A percentile compares a stretch with the other conserved stretches of the same genome.
phyloP scores from a whole-genome alignment of 2,329 filamentous ascomycete species.

The Penicillium sp. region DNA sequence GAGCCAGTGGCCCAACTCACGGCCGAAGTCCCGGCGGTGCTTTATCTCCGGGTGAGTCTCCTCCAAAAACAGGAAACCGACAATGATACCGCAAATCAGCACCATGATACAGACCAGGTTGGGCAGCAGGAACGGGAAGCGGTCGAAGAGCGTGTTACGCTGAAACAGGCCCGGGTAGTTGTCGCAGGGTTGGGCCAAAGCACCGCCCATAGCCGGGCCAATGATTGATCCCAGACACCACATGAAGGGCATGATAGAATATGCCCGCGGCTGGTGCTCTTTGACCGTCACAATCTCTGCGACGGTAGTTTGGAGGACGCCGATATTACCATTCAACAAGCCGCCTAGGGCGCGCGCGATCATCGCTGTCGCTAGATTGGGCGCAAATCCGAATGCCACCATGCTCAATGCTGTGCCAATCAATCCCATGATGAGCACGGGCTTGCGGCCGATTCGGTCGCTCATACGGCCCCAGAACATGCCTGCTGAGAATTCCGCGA shows the following conservation, averaged over 20 bases:
- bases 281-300: constrained; percentile 91
- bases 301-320: constrained; percentile 91
- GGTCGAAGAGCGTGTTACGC: constrained; percentile 75
- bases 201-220: constrained; percentile 86
- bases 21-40: constrained; percentile 70
- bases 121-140: constrained; percentile 85
- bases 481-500: constrained; percentile 91
- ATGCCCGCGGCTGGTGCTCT: constrained; percentile 90
- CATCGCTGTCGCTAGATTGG: constrained; percentile 77
- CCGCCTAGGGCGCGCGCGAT: constrained; percentile 87
- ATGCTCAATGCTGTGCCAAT: constrained; percentile 91
- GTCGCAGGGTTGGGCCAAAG: constrained; percentile 80
- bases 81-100: constrained; percentile 71
- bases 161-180: constrained; percentile 76
- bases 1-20: constrained; percentile 75
- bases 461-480: constrained; percentile 92
- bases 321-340: constrained; percentile 93
- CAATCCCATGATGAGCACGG: constrained; percentile 85
- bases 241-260: constrained; percentile 96
- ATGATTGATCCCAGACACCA: constrained; percentile 98
- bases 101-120: constrained; percentile 88
- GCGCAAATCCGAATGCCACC: constrained; percentile 86
- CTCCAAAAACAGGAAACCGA: constrained; percentile 85
- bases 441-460: constrained; percentile 89
- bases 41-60: constrained; percentile 89